Percentiles rank a stretch among this genome's conserved stretches.
phyloP scores from a whole-genome alignment of 805 yeast species.

The Starmerella etchellsii region DNA sequence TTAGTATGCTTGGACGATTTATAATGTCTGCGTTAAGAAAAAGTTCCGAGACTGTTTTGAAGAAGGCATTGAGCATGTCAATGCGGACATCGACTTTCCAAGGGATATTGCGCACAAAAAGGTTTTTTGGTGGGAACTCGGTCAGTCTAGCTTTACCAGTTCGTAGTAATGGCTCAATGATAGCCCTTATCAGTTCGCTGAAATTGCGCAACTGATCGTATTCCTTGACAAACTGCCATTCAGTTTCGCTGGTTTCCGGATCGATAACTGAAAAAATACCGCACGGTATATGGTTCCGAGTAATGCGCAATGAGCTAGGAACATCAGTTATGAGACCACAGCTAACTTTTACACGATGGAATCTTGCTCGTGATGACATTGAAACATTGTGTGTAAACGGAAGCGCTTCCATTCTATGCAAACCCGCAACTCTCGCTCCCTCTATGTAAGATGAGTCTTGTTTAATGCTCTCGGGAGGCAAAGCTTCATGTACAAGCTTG shows the following conservation, averaged over 20 bases:
- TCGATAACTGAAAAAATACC: slow-evolving; percentile 32
- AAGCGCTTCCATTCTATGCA: no score
- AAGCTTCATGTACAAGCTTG: no score
- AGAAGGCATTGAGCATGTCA: slow-evolving; percentile 41
- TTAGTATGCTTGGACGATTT: background rate
- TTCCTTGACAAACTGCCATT: slow-evolving; percentile 63
- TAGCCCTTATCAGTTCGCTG: slow-evolving; percentile 42
- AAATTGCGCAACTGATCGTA: slow-evolving; percentile 47
- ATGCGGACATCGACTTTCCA: slow-evolving; percentile 50
- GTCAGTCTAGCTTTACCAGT: slow-evolving; percentile 31
- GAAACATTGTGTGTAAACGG: no score
- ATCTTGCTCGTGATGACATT: no score
- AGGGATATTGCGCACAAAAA: slow-evolving; percentile 51
- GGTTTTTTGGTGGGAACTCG: slow-evolving; percentile 46
- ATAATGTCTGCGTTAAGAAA: background rate
- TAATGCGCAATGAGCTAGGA: slow-evolving; percentile 1
- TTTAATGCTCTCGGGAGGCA: no score
- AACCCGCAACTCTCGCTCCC: no score
- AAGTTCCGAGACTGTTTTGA: slow-evolving; percentile 7
- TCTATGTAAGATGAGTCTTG: no score
- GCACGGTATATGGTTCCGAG: slow-evolving; percentile 3
- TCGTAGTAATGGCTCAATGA: slow-evolving; percentile 30
- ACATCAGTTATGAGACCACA: slow-evolving; percentile 6
- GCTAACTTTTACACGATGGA: slow-evolving; percentile 2
- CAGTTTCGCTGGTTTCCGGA: slow-evolving; percentile 41